Evolutionary conservation across 345 rosid genomes (phyloP), one percentile per base, ranked within the genome.

Genomic region (Chamaenerion angustifolium): DNA sequence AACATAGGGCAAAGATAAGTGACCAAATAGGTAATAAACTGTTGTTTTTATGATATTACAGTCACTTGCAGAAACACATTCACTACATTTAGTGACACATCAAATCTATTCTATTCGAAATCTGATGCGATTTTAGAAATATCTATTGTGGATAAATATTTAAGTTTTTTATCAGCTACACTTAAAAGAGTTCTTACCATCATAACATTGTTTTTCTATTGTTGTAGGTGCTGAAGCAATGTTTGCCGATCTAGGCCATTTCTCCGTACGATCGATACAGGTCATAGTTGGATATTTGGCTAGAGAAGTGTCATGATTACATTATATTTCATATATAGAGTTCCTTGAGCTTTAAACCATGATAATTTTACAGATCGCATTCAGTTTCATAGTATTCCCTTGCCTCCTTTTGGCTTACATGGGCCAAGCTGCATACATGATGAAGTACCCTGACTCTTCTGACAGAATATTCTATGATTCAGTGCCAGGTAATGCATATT

Each of bases 161-260:
- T 6, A 16, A 45, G 18, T 16, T 45, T 18, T n/a, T 13, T 18
- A 3, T 50, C 6, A 8, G 10, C 37, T 31, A 31, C 37, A 31
- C 37, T 31, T 4, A 31, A 7, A 31, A 31, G 37, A 31, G 37
- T 31, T 31, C 37, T 31, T 31, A 4, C 37, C 1, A 31, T 31
- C 37, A 31, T 31, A 31, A 5, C 37, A 31, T 31, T 8, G 37
- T 31, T 31, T 31, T 31, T 31, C 40, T 23, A 23, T 12, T 35
- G 11, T 27, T 25, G 45, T 54, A 66, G 73, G 73, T 43, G 49
- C 70, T 7, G 74, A 69, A 61, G 70, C 74, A 1, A 23, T 69
- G 54, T 69, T 69, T 57, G 74, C 74, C n/a, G 70, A 69, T 61
- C 45, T 69, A 44, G 74, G 70, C 0, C 74, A 64, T 40, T 69